Conservation (phyloP, 2,329 filamentous ascomycete species). For the Lanzia echinophila region DNA sequence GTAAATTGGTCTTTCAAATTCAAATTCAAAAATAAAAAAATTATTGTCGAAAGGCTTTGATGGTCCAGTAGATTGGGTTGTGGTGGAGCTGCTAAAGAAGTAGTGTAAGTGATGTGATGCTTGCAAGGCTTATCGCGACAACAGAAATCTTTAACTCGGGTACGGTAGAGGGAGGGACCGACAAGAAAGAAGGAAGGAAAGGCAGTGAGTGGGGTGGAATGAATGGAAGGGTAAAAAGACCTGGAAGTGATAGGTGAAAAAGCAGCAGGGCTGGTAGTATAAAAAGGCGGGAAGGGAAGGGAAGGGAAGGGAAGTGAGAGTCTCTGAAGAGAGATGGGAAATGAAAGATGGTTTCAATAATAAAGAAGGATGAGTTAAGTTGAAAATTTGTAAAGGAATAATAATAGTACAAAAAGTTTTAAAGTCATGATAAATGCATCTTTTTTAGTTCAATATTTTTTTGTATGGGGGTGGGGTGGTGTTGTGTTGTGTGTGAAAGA, state of each 20-base stretch:
- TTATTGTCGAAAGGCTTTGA: neutral
- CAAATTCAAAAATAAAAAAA: no score
- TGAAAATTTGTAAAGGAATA: neutral
- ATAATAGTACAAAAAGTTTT: neutral
- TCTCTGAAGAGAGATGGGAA: no score
- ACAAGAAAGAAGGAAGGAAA: neutral
- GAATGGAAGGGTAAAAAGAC: neutral
- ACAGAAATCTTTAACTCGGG: neutral
- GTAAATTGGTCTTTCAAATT: no score
- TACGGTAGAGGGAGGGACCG: conserved; percentile 1
- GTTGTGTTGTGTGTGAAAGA: neutral
- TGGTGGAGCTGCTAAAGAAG: conserved; percentile 7
- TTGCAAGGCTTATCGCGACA: conserved; percentile 8
- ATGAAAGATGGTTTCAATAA: neutral
- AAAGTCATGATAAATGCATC: neutral
- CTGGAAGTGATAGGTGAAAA: conserved; percentile 6
- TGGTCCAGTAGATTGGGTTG: conserved; percentile 1
- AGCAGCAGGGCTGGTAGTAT: neutral
- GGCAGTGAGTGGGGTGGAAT: neutral
- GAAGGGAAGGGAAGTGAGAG: neutral
- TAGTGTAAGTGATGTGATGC: conserved; percentile 2
- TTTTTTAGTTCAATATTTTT: no score
- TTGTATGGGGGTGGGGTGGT: no score
- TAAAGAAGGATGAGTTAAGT: neutral
- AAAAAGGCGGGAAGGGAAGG: neutral